phyloP scores from a whole-genome alignment of 2,329 filamentous ascomycete genomes.

The Coccinonectria pachysandricola region DNA sequence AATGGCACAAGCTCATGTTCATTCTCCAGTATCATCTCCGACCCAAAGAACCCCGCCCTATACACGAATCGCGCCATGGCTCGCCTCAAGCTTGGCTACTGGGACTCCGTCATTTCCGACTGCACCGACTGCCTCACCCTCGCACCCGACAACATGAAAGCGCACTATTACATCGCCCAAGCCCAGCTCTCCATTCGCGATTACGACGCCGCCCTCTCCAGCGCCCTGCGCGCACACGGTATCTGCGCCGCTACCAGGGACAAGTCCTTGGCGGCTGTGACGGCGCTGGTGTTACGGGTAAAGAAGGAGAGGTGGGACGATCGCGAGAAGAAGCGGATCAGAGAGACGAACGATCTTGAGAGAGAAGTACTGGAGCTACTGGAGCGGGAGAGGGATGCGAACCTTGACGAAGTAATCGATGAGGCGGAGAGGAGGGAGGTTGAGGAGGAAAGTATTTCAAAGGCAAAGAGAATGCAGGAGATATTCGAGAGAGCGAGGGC shows the following conservation, averaged over 20 bases:
- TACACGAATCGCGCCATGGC: conserved; percentile 88
- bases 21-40: conserved; percentile 72
- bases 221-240: conserved; percentile 62
- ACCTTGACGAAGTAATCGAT: conserved; percentile 29
- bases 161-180: conserved; percentile 72
- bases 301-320: conserved; percentile 83
- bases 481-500: conserved; percentile 43
- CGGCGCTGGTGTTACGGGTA: conserved; percentile 62
- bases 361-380: conserved; percentile 46
- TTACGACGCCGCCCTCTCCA: conserved; percentile 60
- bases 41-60: conserved; percentile 65
- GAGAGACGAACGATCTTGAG: conserved; percentile 48
- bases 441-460: conserved; percentile 34
- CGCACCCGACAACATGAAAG: conserved; percentile 60
- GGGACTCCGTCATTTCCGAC: conserved; percentile 67
- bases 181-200: conserved; percentile 60
- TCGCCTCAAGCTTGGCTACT: conserved; percentile 62
- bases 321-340: conserved; percentile 50
- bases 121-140: conserved; percentile 66
- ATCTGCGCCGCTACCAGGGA: conserved; percentile 54
- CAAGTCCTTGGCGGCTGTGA: conserved; percentile 60
- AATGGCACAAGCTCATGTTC: conserved; percentile 2
- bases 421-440: conserved; percentile 41
- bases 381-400: conserved; percentile 33
- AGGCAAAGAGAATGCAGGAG: conserved; percentile 32